Base-by-base conservation (phyloP, 345 rosid species). In the Cardamine occulta region DNA sequence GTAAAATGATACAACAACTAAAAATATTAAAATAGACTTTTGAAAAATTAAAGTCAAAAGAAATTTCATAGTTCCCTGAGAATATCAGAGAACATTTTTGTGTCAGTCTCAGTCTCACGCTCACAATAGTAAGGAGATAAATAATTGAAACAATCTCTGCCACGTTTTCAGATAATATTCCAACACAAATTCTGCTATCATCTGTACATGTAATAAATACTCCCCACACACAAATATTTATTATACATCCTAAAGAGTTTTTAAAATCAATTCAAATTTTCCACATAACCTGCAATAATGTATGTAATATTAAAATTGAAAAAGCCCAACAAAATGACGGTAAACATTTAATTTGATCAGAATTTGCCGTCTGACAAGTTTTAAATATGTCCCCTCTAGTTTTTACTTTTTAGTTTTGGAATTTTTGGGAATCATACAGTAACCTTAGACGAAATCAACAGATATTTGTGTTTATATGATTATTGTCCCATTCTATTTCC, bases 51-150 rank as follows among this genome's bases (percentile, higher is more conserved):
- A 45, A 45, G 68, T 72, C 60, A 35, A 39, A 39, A 72, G 15
- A 72, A 52, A 29, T 32, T 74, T 65, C 39, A 63, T 73, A 64
- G 56, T 15, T 28, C 40, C 23, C 34, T 18, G 34, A 63, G 42
- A 63, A 53, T 40, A 40, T 40, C 63, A 63, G 70, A 53, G 47
- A 63, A 55, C 26, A 73, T 73, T 18, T 42, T 55, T 32, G 66
- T 47, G 56, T 64, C 62, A 60, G 69, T 62, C 54, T 23, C 49
- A 9, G 59, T 35, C 60, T 65, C 72, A 74, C 51, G 51, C 72
- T 56, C 58, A 48, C 58, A 31, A 55, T 15, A 53, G 61, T 23
- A 23, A 66, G 3, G n/a, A 12, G 26, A 40, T 0, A 26, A 68
- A 65, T 32, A 32, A 65, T 39, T 52, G 17, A 18, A 21, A 63